phyloP scores from a whole-genome alignment of 2,329 filamentous ascomycete species.

The Cercospora brassicicola region DNA sequence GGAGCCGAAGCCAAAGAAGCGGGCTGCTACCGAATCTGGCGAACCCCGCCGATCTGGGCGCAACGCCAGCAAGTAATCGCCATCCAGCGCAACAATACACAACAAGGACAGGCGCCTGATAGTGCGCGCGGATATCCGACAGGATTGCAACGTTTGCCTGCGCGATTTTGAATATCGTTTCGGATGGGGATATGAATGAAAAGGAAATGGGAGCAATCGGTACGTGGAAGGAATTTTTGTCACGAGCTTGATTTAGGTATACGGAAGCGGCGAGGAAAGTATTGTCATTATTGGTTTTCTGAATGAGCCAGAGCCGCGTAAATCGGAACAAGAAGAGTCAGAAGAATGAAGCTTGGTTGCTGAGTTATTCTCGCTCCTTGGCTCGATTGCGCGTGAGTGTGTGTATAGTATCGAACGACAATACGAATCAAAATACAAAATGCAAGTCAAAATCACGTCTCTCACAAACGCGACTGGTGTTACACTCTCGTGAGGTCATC shows the following conservation, averaged over 20 bases:
- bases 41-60: conserved; percentile 50
- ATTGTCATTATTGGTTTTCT: neutral
- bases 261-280: neutral
- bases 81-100: neutral
- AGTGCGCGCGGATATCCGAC: neutral
- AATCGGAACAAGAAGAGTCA: neutral
- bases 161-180: neutral
- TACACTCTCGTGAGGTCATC: too few species aligned
- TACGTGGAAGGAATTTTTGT: neutral
- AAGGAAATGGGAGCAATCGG: neutral
- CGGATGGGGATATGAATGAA: neutral
- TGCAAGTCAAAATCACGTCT: neutral
- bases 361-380: neutral
- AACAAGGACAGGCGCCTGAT: neutral
- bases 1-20: conserved; percentile 47
- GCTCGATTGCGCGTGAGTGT: neutral
- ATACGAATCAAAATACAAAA: neutral
- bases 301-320: neutral
- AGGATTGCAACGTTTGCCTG: neutral
- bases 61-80: conserved; percentile 35
- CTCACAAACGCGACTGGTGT: neutral
- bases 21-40: conserved; percentile 51
- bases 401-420: neutral
- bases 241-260: neutral
- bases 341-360: neutral